These are phyloP conservation scores for Kodamaea plutei DNA, from an alignment of 1,139 yeast genomes.

Conservation along the genomic window DNA sequence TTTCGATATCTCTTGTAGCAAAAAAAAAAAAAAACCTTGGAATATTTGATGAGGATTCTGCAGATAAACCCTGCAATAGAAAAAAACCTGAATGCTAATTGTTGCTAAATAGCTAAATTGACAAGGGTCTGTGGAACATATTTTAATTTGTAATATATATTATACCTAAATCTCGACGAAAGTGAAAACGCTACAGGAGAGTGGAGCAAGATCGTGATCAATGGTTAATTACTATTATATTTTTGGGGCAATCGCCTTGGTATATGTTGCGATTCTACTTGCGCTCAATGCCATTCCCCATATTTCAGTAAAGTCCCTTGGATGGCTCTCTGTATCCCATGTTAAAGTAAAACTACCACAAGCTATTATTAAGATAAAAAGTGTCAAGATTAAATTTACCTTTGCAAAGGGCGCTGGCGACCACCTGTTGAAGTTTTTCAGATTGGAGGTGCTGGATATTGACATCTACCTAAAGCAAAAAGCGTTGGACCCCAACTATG, in stretches of 20 bases:
- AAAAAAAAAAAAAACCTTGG: no score
- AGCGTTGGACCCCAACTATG: no score
- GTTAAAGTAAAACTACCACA: conserved; percentile 21
- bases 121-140: no score
- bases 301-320: conserved; percentile 30
- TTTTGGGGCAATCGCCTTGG: conserved; percentile 5
- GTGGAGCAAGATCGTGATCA: no score
- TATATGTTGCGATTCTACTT: conserved; percentile 18
- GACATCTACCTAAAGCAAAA: conserved; percentile 13
- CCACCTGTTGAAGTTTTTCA: conserved; percentile 29
- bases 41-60: no score
- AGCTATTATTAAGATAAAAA: conserved; percentile 18
- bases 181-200: no score
- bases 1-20: no score
- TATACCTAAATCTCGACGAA: no score
- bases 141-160: no score
- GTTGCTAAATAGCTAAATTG: no score
- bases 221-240: conserved; percentile 3
- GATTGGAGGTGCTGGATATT: conserved; percentile 27
- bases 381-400: conserved; percentile 25
- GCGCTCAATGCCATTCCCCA: conserved; percentile 32
- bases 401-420: conserved; percentile 24
- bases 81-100: no score
- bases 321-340: conserved; percentile 34
- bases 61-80: no score